phyloP scores from a whole-genome alignment of 768 basidiomycete genomes.

The Serendipita sp. region DNA sequence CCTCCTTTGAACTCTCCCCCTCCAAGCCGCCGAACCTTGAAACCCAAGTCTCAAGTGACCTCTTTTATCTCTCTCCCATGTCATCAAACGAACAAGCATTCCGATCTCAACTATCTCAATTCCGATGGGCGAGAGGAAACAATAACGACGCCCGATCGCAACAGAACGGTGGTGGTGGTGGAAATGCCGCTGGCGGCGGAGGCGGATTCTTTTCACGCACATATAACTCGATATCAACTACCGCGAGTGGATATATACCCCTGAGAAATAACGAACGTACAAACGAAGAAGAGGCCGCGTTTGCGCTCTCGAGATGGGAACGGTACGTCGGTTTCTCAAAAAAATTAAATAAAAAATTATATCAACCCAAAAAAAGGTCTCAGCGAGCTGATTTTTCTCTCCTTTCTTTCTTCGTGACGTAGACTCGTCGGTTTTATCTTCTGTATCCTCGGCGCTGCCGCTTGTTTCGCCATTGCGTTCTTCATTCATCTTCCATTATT shows the following conservation, averaged over 20 bases:
- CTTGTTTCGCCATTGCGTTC: slow-evolving; percentile 89
- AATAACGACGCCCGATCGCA: slow-evolving; percentile 43
- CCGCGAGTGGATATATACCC: slow-evolving; percentile 63
- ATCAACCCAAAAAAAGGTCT: not conserved
- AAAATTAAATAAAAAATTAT: no score
- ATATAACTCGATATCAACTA: slow-evolving; percentile 61
- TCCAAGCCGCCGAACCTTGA: no score
- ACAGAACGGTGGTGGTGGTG: slow-evolving; percentile 22
- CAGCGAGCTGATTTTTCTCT: not conserved
- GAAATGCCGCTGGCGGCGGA: slow-evolving; percentile 21
- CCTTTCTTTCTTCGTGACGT: not conserved
- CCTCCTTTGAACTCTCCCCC: no score
- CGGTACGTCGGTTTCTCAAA: slow-evolving; percentile 30
- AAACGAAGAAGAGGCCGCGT: slow-evolving; percentile 94
- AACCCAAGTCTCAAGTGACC: not conserved
- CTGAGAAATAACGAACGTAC: slow-evolving; percentile 63
- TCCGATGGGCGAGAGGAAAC: slow-evolving; percentile 66
- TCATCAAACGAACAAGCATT: slow-evolving; percentile 45
- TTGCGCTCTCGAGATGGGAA: slow-evolving; percentile 87
- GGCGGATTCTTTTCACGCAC: slow-evolving; percentile 69
- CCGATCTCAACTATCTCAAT: slow-evolving; percentile 60
- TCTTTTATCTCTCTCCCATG: not conserved
- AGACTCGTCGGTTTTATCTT: slow-evolving; percentile 84
- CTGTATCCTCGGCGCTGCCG: slow-evolving; percentile 76
- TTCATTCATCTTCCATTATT: slow-evolving; percentile 52